Evolutionary conservation across 2,329 filamentous ascomycete species (phyloP).

Genomic region (Penicillium brasilianum): DNA sequence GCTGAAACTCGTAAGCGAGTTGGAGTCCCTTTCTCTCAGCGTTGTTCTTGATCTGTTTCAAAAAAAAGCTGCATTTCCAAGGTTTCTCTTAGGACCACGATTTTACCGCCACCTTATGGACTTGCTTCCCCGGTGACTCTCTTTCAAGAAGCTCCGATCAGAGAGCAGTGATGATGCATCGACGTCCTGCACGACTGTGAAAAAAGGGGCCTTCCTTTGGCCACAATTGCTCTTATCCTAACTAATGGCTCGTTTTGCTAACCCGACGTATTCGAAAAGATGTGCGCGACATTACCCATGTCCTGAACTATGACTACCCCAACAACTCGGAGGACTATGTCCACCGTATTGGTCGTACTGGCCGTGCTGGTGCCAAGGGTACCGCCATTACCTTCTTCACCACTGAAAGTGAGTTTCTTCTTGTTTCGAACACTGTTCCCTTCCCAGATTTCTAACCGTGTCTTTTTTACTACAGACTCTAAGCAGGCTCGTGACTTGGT

Average conservation of each 20-base stretch:
- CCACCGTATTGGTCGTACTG: slow-evolving; percentile 71
- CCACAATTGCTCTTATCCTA: slow-evolving; percentile 44
- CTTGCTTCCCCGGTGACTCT: slow-evolving; percentile 52
- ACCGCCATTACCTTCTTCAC: slow-evolving; percentile 99
- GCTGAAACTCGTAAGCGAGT: slow-evolving; percentile 69
- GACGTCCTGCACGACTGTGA: slow-evolving; percentile 64
- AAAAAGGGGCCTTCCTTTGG: slow-evolving; percentile 52
- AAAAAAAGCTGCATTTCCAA: slow-evolving; percentile 76
- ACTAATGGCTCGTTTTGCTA: slow-evolving; percentile 70
- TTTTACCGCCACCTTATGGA: slow-evolving; percentile 60
- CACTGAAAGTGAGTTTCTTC: slow-evolving; percentile 86
- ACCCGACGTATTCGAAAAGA: slow-evolving; percentile 77
- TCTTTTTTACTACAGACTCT: slow-evolving; percentile 62
- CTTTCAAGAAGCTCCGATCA: slow-evolving; percentile 52
- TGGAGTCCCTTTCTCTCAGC: slow-evolving; percentile 65
- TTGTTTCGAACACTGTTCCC: background rate
- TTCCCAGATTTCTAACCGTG: slow-evolving; percentile 21
- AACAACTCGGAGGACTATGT: slow-evolving; percentile 81
- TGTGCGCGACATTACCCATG: slow-evolving; percentile 99
- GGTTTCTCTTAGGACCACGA: slow-evolving; percentile 68
- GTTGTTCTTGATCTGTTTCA: slow-evolving; percentile 55
- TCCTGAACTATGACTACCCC: slow-evolving; percentile 99
- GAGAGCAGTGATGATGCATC: slow-evolving; percentile 65
- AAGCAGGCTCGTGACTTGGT: slow-evolving; percentile 98
- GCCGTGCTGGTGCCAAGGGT: slow-evolving; percentile 80